Base-by-base conservation (phyloP, 2,329 filamentous ascomycete species). In the Scedosporium apiospermum region DNA sequence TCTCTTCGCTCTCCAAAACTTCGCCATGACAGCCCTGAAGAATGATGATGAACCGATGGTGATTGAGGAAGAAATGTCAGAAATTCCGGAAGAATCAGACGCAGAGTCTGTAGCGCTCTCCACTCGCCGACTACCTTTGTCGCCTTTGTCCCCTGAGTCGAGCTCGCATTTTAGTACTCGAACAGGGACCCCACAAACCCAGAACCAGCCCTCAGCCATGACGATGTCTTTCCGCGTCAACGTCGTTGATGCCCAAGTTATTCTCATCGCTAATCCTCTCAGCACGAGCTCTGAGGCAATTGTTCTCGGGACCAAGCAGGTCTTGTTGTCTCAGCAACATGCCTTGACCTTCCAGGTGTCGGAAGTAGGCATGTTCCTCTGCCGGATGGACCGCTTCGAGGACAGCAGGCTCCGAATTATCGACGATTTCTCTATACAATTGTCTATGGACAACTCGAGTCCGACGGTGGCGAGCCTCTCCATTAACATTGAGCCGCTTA, bases 371-470 rank as follows among this genome's bases (percentile, higher is more conserved):
- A 99, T 99, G 95, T 99, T 97, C 73, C 76, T 99, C 38, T 99
- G 96, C 71, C 89, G 95, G 12, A 99, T 99, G 95, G 96, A 99
- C 74, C 90, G 88, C 66, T 98, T 98, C 68, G 93, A 99, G 68
- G 92, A 90, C 3, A 93, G 88, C 49, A 86, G 91, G 44, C 81
- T 99, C 57, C 87, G 95, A 18, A 96, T 99, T 65, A 84, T 99
- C 38, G 96, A 99, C 71, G 93, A 99, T 74, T 99, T 99, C 72
- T 96, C 92, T 2, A 80, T 98, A 9, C 90, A 95, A 66, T 81
- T 96, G 68, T 95, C 91, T 2, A 86, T 99, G 79, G 93, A 99
- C 69, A 84, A 74, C 65, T 86, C 84, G 0, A 76, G 79, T 59
- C 71, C 77, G 0, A 87, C 85, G 67, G 69, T 88, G 42, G 95